Base-by-base conservation (phyloP, 108 stramenopile genomes). In the Cyclotella distinguenda region DNA sequence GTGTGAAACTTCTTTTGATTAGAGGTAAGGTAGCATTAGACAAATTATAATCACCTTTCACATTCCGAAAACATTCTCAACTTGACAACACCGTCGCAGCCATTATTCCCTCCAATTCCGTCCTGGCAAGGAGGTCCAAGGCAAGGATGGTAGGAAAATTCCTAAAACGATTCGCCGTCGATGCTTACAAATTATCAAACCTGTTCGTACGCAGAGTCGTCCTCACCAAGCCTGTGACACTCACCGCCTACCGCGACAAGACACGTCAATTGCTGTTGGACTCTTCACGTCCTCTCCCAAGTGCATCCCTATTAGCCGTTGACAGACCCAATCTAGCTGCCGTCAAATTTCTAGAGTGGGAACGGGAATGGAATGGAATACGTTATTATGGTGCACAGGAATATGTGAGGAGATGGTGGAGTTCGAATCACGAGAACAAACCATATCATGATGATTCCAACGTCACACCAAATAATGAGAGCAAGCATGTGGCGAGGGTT, bases 371-470 rank as follows among this genome's bases (percentile, higher is more conserved):
- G 50, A 62, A 62, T 39, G 34, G 45, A 42, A 25, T 71, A 35
- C 10, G 23, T 30, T 71, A 71, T 30, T 56, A 63, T 56, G 70
- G 70, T 31, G n/a, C 48, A 1, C 51, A 46, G 21, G 70, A 71
- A 16, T 71, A 71, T 56, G 39, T 19, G 0, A 42, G 70, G 30
- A 35, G 45, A 26, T 71, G 51, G 61, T 62, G 60, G 61, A 34
- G 36, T 32, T 46, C 51, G 2, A 56, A 11, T 1, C 45, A 18
- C 13, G 36, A 34, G 21, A 36, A 36, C 1, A 13, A 21, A 16
- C 35, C 15, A 10, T 6, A 15, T 3, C 28, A 10, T 1, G 0
- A 31, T 18, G 54, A 67, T 15, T n/a, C n/a, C n/a, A n/a, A n/a
- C n/a, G n/a, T n/a, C n/a, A n/a, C n/a, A n/a, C n/a, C n/a, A n/a